A percentile compares a stretch with the other conserved stretches of the same genome.
These are phyloP conservation scores for Suillus brevipes DNA, from an alignment of 768 basidiomycete genomes.

Conservation along the genomic window DNA sequence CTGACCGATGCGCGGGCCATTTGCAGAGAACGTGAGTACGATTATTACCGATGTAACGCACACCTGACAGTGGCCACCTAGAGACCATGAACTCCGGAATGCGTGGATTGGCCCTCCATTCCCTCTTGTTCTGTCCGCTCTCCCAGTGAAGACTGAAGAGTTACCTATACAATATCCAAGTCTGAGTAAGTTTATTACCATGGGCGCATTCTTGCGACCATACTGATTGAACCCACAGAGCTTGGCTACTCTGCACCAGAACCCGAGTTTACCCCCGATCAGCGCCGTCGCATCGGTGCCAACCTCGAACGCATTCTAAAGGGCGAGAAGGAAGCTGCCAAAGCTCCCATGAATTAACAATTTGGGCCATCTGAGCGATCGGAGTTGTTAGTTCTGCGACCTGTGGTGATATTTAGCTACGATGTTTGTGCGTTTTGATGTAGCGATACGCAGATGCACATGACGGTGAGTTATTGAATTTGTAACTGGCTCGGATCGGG, in stretches of 20 bases:
- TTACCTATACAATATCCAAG: slow-evolving; percentile 71
- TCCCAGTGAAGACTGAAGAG: slow-evolving; percentile 51
- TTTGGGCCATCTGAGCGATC: background rate
- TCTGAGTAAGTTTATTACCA: slow-evolving; percentile 46
- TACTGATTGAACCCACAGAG: slow-evolving; percentile 37
- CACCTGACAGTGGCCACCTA: slow-evolving; percentile 24
- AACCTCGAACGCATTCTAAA: slow-evolving; percentile 59
- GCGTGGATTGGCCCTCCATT: slow-evolving; percentile 76
- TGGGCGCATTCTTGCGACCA: slow-evolving; percentile 17
- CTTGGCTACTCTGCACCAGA: slow-evolving; percentile 65
- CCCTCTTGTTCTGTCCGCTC: slow-evolving; percentile 60
- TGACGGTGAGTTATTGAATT: background rate
- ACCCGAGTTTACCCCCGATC: slow-evolving; percentile 54
- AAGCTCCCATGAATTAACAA: slow-evolving; percentile 45
- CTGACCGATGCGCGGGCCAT: slow-evolving; percentile 6
- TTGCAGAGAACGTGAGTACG: slow-evolving; percentile 51
- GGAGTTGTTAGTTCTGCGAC: background rate
- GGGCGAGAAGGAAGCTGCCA: slow-evolving; percentile 67
- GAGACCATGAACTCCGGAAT: slow-evolving; percentile 68
- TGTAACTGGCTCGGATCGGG: too few species aligned
- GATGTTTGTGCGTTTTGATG: background rate
- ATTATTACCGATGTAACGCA: background rate
- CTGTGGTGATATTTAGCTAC: background rate
- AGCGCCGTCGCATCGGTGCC: slow-evolving; percentile 59
- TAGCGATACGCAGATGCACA: background rate